Conservation (phyloP, 225 moss, liverwort and hornwort species). For the Pseudisothecium myosuroides region DNA sequence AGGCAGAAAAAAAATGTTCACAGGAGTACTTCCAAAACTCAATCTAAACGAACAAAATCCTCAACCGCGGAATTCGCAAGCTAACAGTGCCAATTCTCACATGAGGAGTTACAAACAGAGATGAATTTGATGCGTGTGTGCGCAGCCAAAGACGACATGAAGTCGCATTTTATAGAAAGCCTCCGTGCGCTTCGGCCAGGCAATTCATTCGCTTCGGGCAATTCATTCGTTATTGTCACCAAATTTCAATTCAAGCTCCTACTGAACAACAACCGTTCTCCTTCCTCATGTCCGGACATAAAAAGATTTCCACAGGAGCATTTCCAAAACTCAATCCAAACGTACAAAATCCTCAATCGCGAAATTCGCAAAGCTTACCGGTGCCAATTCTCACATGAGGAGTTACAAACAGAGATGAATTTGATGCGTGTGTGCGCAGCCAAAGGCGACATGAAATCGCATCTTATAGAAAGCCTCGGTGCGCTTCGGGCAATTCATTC, state of each 20-base stretch:
- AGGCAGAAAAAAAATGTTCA: background rate
- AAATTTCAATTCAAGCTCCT: background rate
- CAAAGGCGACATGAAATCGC: too few relatives aligned
- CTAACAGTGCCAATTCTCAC: background rate
- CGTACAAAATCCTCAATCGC: background rate
- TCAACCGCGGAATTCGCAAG: background rate
- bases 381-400: background rate
- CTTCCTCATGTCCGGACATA: background rate
- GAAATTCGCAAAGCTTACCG: background rate
- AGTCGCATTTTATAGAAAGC: background rate
- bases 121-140: background rate
- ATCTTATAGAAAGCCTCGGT: background rate
- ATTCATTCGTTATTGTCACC: background rate
- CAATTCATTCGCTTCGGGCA: background rate
- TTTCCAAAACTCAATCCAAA: background rate
- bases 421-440: background rate
- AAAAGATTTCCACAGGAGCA: background rate
- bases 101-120: background rate
- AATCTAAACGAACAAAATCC: background rate
- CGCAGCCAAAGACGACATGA: background rate
- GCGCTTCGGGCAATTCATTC: background rate
- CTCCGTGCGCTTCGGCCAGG: background rate
- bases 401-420: background rate
- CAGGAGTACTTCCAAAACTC: background rate
- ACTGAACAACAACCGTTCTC: background rate